These are phyloP conservation scores for Podosphaera xanthii DNA, from an alignment of 2,329 filamentous ascomycete genomes.

Conservation along the genomic window DNA sequence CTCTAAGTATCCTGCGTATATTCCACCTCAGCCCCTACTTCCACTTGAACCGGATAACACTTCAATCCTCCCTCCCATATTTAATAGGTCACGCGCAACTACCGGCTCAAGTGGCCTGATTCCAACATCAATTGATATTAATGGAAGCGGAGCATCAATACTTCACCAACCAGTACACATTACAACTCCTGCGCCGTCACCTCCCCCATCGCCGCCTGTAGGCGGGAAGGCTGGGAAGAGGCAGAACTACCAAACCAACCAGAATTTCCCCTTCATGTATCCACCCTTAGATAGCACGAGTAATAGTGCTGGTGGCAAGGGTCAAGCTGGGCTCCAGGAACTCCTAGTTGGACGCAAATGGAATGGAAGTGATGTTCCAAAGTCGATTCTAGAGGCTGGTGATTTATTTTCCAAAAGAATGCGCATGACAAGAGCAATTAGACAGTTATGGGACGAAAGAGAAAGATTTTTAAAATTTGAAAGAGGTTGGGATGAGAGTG, in stretches of 20 bases:
- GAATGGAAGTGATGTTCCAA: slow-evolving; percentile 85
- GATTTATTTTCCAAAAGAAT: slow-evolving; percentile 78
- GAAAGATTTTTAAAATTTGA: slow-evolving; percentile 83
- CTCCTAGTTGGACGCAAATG: slow-evolving; percentile 60
- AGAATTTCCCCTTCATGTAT: slow-evolving; percentile 95
- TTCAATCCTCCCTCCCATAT: slow-evolving; percentile 67
- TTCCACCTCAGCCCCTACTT: slow-evolving; percentile 62
- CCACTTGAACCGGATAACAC: slow-evolving; percentile 79
- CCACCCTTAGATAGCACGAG: slow-evolving; percentile 75
- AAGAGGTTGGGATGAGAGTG: slow-evolving; percentile 49
- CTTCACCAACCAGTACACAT: slow-evolving; percentile 93
- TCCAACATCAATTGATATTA: slow-evolving; percentile 27
- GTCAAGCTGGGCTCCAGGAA: slow-evolving; percentile 58
- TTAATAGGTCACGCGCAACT: slow-evolving; percentile 44
- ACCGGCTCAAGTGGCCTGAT: slow-evolving; percentile 39
- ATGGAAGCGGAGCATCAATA: slow-evolving; percentile 49
- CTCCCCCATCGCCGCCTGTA: slow-evolving; percentile 67
- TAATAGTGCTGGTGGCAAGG: slow-evolving; percentile 78
- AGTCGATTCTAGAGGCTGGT: slow-evolving; percentile 85
- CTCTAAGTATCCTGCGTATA: slow-evolving; percentile 92
- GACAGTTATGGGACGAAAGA: slow-evolving; percentile 85
- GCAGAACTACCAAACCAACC: slow-evolving; percentile 97
- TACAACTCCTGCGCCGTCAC: slow-evolving; percentile 89
- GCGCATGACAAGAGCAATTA: slow-evolving; percentile 73
- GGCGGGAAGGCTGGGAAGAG: slow-evolving; percentile 93